Base-by-base conservation (phyloP, 225 moss, liverwort and hornwort genomes). In the Antitrichia curtipendula region DNA sequence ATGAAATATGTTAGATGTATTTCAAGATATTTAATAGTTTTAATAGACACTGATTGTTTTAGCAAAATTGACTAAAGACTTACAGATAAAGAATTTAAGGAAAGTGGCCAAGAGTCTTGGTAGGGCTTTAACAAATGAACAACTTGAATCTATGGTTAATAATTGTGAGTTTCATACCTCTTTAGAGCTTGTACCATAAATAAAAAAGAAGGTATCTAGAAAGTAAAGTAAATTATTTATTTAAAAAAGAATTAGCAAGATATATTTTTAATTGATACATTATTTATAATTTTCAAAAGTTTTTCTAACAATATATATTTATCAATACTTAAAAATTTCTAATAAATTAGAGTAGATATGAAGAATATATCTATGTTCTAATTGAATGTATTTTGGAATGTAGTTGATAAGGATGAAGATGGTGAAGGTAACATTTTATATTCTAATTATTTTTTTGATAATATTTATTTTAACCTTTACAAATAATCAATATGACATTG, bases 331-430 rank as follows among this genome's bases (percentile, higher is more conserved):
- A n/a, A 56, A 10, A 1, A 6, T 77, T 25, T 25, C 0, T 10
- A n/a, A 25, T 16, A 17, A 11, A 38, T 25, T 38, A 56, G 17
- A 77, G 21, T 41, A 18, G 14, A 64, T 27, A 0, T 61, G 0
- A 16, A 81, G 10, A 17, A 32, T n/a, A 70, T 5, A 27, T 9
- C 12, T 40, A 21, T 49, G 6, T 82, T 47, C 8, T 80, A 75
- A 86, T 52, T 84, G 5, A 22, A 50, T 62, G 23, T 50, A 32
- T 75, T 61, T 60, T 87, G 13, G 25, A 23, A 52, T 90, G 92
- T 91, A 96, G 95, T 92, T 94, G 96, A 95, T 88, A 91, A 91
- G 34, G 95, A 96, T 86, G 93, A 91, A 22, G 96, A 96, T 85
- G 95, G 95, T 80, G 91, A 95, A 93, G 94, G 95, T 95, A 88